A percentile compares a stretch with the other conserved stretches of the same genome.
Evolutionary conservation across 1,139 yeast genomes (phyloP).

Genomic region (Wickerhamomyces sp.): DNA sequence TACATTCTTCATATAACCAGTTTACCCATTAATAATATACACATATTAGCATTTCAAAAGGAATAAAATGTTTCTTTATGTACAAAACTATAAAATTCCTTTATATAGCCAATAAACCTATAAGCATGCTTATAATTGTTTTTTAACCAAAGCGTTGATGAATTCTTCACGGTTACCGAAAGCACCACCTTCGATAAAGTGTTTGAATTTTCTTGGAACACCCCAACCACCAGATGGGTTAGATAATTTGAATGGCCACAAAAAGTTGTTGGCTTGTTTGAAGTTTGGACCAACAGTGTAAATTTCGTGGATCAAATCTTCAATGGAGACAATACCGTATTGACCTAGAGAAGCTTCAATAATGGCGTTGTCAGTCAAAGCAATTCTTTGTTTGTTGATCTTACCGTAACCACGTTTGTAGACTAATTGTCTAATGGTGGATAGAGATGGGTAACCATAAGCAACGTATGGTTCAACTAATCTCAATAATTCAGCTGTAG

Average conservation of each 20-base stretch:
- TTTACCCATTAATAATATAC: conserved; percentile 2
- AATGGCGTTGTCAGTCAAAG: conserved; percentile 90
- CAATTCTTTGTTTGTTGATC: conserved; percentile 97
- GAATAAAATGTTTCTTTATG: conserved; percentile 2
- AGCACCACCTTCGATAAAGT: conserved; percentile 99
- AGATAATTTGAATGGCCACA: conserved; percentile 99
- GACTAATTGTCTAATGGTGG: conserved; percentile 93
- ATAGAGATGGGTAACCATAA: conserved; percentile 97
- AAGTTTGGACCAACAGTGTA: conserved; percentile 99
- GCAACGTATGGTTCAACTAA: conserved; percentile 99
- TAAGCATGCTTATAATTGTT: conserved; percentile 29
- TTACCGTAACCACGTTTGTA: conserved; percentile 99
- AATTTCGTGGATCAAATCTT: conserved; percentile 98
- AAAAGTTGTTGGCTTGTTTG: conserved; percentile 99
- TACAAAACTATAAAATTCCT: conserved; percentile 25
- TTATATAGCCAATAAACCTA: conserved; percentile 13
- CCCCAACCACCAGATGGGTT: conserved; percentile 99
- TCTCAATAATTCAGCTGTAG: conserved; percentile 93
- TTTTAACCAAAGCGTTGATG: conserved; percentile 96
- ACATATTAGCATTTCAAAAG: background rate
- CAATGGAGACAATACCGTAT: conserved; percentile 94
- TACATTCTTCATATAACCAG: background rate
- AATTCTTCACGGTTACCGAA: conserved; percentile 99
- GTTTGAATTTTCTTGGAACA: conserved; percentile 98
- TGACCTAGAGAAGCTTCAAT: conserved; percentile 92